phyloP scores from a whole-genome alignment of 768 basidiomycete genomes.

The Pholiota microspora region DNA sequence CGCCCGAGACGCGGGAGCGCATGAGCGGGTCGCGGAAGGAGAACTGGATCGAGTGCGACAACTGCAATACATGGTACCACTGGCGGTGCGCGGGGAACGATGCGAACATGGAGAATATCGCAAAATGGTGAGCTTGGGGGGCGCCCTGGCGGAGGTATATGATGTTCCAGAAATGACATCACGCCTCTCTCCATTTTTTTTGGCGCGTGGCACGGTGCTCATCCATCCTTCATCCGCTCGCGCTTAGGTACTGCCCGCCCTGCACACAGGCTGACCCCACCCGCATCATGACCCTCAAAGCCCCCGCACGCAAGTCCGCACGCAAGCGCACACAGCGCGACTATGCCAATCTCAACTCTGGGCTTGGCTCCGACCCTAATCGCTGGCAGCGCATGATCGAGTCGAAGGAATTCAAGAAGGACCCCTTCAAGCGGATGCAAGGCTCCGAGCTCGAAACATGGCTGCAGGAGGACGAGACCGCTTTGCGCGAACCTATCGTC shows the following conservation, averaged over 20 bases:
- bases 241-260: constrained; percentile 62
- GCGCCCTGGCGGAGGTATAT: not conserved
- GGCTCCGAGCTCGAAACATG: constrained; percentile 73
- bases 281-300: constrained; percentile 69
- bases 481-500: constrained; percentile 82
- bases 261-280: constrained; percentile 61
- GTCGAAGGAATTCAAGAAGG: constrained; percentile 58
- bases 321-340: constrained; percentile 74
- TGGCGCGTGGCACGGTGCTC: constrained; percentile 4
- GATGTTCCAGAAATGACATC: constrained; percentile 18
- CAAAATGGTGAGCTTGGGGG: constrained; percentile 81
- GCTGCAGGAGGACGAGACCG: constrained; percentile 68
- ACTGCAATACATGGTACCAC: constrained; percentile 81
- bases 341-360: constrained; percentile 68
- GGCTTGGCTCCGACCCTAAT: constrained; percentile 60
- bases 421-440: constrained; percentile 65
- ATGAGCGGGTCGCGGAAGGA: constrained; percentile 51
- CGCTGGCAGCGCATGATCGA: constrained; percentile 73
- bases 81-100: constrained; percentile 77
- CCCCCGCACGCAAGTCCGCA: constrained; percentile 77
- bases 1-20: constrained; percentile 21
- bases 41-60: constrained; percentile 81
- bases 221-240: constrained; percentile 1
- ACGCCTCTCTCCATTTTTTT: constrained; percentile 9
- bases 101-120: constrained; percentile 62